A percentile compares a stretch with the other conserved stretches of the same genome.
phyloP scores from a whole-genome alignment of 1,284 basidiomycete species.

The Fistulinella cinereoalba region DNA sequence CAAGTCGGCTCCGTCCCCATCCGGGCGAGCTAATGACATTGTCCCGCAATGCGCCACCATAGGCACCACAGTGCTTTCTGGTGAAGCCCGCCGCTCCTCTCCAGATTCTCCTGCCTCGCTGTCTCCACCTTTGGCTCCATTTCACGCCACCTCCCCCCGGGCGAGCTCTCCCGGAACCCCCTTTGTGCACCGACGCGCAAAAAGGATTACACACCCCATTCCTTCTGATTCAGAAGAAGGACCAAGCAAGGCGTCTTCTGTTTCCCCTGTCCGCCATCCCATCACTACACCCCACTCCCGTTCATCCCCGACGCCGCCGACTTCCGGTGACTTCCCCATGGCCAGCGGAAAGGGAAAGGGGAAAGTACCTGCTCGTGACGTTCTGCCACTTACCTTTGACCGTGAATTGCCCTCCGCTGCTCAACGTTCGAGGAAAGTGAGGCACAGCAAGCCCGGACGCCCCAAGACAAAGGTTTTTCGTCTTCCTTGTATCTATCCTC shows the following conservation, averaged over 20 bases:
- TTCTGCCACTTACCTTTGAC: slow-evolving; percentile 30
- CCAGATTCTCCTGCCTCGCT: slow-evolving; percentile 8
- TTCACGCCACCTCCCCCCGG: slow-evolving; percentile 1
- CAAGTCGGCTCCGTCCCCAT: slow-evolving; percentile 3
- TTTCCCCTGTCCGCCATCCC: slow-evolving; percentile 28
- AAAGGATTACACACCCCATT: slow-evolving; percentile 2
- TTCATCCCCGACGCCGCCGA: slow-evolving; percentile 34
- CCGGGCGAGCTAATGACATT: not conserved
- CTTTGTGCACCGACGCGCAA: slow-evolving; percentile 8
- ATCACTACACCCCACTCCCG: slow-evolving; percentile 31
- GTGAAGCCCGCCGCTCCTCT: slow-evolving; percentile 7
- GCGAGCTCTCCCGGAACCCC: slow-evolving; percentile 11
- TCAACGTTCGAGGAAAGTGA: slow-evolving; percentile 20
- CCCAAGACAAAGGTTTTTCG: slow-evolving; percentile 27
- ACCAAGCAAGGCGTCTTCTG: slow-evolving; percentile 23
- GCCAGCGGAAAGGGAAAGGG: slow-evolving; percentile 28
- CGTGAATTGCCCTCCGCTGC: slow-evolving; percentile 11
- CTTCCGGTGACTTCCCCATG: slow-evolving; percentile 31
- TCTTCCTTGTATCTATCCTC: not conserved
- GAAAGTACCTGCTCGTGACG: slow-evolving; percentile 28
- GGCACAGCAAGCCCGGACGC: slow-evolving; percentile 10
- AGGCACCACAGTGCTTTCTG: slow-evolving; percentile 16
- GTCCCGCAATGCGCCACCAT: slow-evolving; percentile 19
- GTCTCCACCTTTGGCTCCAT: slow-evolving; percentile 11
- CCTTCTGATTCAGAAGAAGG: slow-evolving; percentile 28